Evolutionary conservation across 1,284 basidiomycete species (phyloP), one percentile per base, ranked within the genome.

Genomic region (Puccinia novopanici): DNA sequence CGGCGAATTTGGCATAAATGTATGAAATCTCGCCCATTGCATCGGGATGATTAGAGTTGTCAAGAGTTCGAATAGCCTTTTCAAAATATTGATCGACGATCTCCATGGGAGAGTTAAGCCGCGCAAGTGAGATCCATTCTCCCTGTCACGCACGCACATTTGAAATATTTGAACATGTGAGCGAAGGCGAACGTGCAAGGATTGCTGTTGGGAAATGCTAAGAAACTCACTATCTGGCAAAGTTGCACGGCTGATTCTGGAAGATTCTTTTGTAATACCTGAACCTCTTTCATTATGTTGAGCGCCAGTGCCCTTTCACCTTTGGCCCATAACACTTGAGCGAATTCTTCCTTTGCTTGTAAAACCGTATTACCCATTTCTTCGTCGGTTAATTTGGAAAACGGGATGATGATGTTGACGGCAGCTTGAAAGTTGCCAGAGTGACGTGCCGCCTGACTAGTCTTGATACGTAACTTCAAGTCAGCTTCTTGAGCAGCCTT

Each of bases 261-360:
- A 52, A 40, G 80, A 81, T 82, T 17, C 82, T 30, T 61, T 54
- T 76, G 74, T 34, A 52, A 22, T 34, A 30, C 52, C 22, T 81
- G 73, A 10, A 83, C 86, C 50, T 88, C 88, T 76, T 89, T 88
- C 79, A 96, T 87, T 80, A 90, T 91, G 83, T 92, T 89, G 50
- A 96, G 91, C 0, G 96, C 95, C 0, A 92, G 87, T 76, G 90
- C 90, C 83, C 93, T 92, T 84, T 98, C 94, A 52, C 90, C 90
- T 83, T 93, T 92, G 5, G 90, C 87, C 94, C 96, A 98, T 15
- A 98, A 88, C 8, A 98, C 94, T 78, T 91, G 90, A 2, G 95
- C 92, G 83, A 94, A 94, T 85, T 98, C 95, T 84, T 91, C 88
- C 0, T 89, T 89, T n/a, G 92, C 89, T 40, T 90, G 88, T 19